Evolutionary conservation across 371 early-diverging fungal species (phyloP), one percentile per base, ranked within the genome.

Genomic region (Mucor sp.): DNA sequence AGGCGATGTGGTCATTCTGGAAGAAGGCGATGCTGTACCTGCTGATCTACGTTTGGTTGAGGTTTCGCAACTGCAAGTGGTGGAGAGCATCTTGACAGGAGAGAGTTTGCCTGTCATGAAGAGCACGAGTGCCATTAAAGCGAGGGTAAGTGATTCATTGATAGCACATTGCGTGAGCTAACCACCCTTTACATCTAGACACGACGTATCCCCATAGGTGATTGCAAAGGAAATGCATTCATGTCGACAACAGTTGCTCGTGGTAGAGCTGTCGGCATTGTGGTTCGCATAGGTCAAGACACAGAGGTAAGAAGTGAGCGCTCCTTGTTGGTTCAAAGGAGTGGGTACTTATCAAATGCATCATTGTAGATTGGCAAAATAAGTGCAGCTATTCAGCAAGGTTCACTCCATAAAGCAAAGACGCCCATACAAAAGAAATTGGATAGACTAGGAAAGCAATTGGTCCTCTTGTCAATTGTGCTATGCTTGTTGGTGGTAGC

Each of bases 1-100:
- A 8, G 96, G 96, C n/a, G 97, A 97, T 76, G 66, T 96, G 23
- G 77, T 97, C 35, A 78, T 90, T n/a, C 78, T 96, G 17, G 93
- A 94, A 68, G 91, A 91, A 72, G 95, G 96, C 17, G 95, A 95
- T 65, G 90, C 90, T 3, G 85, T 95, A 39, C 93, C 93, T 8
- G 96, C 96, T 15, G 97, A 97, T 74, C 83, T 89, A 32, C 89
- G 95, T 39, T 77, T 97, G 4, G 82, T 92, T 62, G 89, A 92
- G 47, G 79, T 81, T 25, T 80, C 93, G 21, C 93, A 95, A 59
- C 85, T 96, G 12, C 92, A 95, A 72, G 83, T 91, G 4, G 90
- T 94, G 68, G 96, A 94, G 77, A 88, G 91, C n/a, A 81, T 94
- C 27, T 72, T 95, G 48, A 95, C 95, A 1, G 96, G 95, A 60